Percentiles rank a stretch among this genome's conserved stretches.
Conservation (phyloP, 495 filamentous ascomycete genomes). For the Penicillium manginii region DNA sequence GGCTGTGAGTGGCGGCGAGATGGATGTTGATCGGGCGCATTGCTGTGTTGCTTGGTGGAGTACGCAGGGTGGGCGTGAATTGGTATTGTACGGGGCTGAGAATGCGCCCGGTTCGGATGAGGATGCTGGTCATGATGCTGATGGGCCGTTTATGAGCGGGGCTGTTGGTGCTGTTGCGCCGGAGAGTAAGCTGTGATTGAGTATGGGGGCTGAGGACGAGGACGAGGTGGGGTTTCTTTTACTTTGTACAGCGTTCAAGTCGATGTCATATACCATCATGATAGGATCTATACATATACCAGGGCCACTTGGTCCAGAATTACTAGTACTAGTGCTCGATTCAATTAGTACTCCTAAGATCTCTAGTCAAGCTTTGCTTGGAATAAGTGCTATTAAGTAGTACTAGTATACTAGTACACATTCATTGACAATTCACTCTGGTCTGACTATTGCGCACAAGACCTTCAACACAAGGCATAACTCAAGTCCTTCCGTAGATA, state of each 20-base stretch:
- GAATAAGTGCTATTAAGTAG: no score
- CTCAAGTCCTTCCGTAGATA: not conserved
- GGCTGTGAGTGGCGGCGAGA: constrained; percentile 79
- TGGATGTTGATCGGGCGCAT: constrained; percentile 85
- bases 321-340: no score
- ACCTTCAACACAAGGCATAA: not conserved
- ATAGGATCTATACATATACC: constrained; percentile 21
- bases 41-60: constrained; percentile 89
- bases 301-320: constrained; percentile 4
- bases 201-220: not conserved
- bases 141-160: constrained; percentile 61
- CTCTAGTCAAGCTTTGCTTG: no score
- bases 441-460: no score
- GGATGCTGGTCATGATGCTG: constrained; percentile 20
- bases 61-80: constrained; percentile 67
- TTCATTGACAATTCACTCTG: no score
- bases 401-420: no score
- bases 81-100: constrained; percentile 61
- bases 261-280: constrained; percentile 2
- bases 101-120: constrained; percentile 10
- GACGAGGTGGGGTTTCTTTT: not conserved
- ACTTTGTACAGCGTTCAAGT: constrained; percentile 14
- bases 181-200: constrained; percentile 46
- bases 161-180: constrained; percentile 49
- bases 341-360: no score